Evolutionary conservation across 306 rosid species (phyloP).

Genomic region (Lathyrus tuberosus): DNA sequence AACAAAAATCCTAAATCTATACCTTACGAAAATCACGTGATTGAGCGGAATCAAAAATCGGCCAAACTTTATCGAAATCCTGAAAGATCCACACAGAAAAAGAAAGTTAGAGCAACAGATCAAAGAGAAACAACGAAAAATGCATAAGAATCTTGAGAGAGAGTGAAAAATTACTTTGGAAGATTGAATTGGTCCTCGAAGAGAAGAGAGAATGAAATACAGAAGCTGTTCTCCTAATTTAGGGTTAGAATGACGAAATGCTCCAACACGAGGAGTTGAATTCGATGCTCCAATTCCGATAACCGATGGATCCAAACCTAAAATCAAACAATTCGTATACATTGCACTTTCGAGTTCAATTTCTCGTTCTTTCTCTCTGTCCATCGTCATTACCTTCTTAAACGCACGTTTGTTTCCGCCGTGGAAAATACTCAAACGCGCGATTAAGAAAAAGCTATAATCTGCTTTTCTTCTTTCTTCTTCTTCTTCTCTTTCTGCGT

Average conservation of each 20-base stretch:
- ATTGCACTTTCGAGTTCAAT: conserved; percentile 98
- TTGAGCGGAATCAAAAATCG: conserved; percentile 95
- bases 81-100: conserved; percentile 44
- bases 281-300: conserved; percentile 86
- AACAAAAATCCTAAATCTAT: conserved; percentile 9
- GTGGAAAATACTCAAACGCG: not conserved
- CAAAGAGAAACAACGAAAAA: not conserved
- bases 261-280: conserved; percentile 87
- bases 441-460: not conserved
- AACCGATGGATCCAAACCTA: conserved; percentile 95
- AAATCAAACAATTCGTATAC: conserved; percentile 94
- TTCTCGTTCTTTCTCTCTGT: conserved; percentile 99
- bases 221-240: conserved; percentile 97
- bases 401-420: too few species aligned
- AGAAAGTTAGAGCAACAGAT: conserved; percentile 30
- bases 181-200: conserved; percentile 92
- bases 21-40: conserved; percentile 98
- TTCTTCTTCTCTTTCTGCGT: conserved; percentile 6
- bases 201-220: conserved; percentile 92
- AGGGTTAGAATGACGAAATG: conserved; percentile 97
- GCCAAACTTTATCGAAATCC: conserved; percentile 99
- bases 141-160: not conserved
- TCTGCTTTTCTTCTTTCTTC: not conserved
- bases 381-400: conserved; percentile 87
- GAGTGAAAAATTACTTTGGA: conserved; percentile 56